These are phyloP conservation scores for Aegilops speltoides DNA, from an alignment of 176 grass and related monocot genomes.

Conservation along the genomic window DNA sequence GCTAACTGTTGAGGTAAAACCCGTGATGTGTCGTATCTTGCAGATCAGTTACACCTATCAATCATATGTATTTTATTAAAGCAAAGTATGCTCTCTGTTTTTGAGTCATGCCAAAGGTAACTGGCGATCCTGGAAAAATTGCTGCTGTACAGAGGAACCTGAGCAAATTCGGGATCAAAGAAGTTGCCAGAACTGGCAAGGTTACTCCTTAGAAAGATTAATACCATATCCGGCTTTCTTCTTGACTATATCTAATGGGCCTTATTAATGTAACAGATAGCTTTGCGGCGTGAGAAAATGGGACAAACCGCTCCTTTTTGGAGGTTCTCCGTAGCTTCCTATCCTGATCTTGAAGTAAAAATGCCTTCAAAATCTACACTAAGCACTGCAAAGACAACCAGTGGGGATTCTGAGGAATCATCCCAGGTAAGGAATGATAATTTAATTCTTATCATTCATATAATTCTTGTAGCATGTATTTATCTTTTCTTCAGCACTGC, in stretches of 20 bases:
- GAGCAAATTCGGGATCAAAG: constrained; percentile 71
- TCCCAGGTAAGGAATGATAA: constrained; percentile 4
- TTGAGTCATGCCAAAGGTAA: constrained; percentile 44
- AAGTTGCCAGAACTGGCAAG: constrained; percentile 86
- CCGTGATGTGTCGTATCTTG: not conserved
- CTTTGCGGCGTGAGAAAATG: constrained; percentile 56
- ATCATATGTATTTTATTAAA: not conserved
- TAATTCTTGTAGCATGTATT: not conserved
- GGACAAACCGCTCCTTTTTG: constrained; percentile 52
- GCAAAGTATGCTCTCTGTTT: not conserved
- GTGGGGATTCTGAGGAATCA: constrained; percentile 33
- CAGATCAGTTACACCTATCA: not conserved
- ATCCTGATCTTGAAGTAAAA: constrained; percentile 43
- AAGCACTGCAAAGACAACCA: not conserved
- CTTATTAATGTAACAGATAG: constrained; percentile 13
- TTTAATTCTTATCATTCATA: not conserved
- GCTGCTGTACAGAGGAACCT: constrained; percentile 55
- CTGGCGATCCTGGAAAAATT: constrained; percentile 81
- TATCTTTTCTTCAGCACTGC: not conserved
- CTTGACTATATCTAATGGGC: not conserved
- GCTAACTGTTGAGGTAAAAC: constrained; percentile 60
- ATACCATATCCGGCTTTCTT: not conserved
- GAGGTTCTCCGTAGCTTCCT: constrained; percentile 54
- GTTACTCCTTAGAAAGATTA: constrained; percentile 35
- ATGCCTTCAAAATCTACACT: constrained; percentile 22